Evolutionary conservation across 352 stramenopile species (phyloP).

Genomic region (Pythium aquatile): DNA sequence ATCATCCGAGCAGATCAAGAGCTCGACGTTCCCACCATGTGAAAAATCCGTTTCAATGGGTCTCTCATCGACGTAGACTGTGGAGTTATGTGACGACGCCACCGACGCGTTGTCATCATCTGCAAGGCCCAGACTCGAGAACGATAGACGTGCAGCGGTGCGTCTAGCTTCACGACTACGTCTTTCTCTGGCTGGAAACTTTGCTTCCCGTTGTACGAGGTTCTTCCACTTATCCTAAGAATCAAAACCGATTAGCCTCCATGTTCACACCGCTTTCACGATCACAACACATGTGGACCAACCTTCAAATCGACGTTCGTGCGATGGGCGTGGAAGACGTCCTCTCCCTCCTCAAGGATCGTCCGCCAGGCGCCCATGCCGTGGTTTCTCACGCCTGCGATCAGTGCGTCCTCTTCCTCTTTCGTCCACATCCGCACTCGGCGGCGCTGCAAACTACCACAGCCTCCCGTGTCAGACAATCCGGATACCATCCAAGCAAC

Average conservation of each 20-base stretch:
- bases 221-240: constrained; percentile 29
- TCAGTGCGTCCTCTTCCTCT: constrained; percentile 43
- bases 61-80: background rate
- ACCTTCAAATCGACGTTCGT: constrained; percentile 75
- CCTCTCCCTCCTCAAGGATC: constrained; percentile 38
- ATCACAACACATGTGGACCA: background rate
- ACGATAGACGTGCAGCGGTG: background rate
- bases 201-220: constrained; percentile 6
- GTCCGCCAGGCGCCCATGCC: constrained; percentile 46
- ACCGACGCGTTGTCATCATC: background rate
- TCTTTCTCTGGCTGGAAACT: background rate
- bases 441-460: background rate
- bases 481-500: background rate
- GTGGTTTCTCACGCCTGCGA: constrained; percentile 38
- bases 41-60: background rate
- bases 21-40: background rate
- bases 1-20: constrained; percentile 18
- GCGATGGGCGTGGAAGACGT: constrained; percentile 43
- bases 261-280: too few relatives aligned
- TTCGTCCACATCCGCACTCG: constrained; percentile 33
- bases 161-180: background rate
- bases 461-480: background rate
- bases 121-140: background rate
- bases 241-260: background rate
- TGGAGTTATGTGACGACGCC: background rate